Conservation (phyloP, 441 rosid genomes). For the Mallotus japonicus region DNA sequence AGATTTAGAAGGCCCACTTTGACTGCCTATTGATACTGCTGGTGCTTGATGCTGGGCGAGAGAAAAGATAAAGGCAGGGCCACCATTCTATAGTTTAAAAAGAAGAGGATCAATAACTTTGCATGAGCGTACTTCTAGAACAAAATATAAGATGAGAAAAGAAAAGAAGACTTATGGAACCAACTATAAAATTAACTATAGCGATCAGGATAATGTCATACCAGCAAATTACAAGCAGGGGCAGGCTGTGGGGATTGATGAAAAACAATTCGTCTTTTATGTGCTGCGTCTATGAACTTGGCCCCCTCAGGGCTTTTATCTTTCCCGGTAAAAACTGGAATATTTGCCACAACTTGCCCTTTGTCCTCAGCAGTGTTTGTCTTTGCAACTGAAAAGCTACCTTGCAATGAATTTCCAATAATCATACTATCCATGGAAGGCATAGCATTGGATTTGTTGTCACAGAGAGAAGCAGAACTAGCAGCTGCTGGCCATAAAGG, state of each 20-base stretch:
- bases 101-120: constrained; percentile 10
- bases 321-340: constrained; percentile 38
- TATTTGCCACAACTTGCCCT: constrained; percentile 35
- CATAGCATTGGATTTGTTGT: constrained; percentile 53
- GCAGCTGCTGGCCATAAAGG: constrained; percentile 74
- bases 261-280: constrained; percentile 59
- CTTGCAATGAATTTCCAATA: constrained; percentile 34
- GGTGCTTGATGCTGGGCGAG: constrained; percentile 71
- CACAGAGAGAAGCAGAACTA: constrained; percentile 59
- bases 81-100: constrained; percentile 52
- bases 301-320: constrained; percentile 48
- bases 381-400: constrained; percentile 45
- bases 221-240: constrained; percentile 62
- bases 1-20: constrained; percentile 33
- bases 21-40: constrained; percentile 30
- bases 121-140: background rate
- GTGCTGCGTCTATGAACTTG: constrained; percentile 41
- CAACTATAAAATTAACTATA: background rate
- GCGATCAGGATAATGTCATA: constrained; percentile 26
- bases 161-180: background rate
- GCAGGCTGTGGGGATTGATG: constrained; percentile 70
- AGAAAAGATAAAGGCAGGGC: constrained; percentile 71
- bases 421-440: constrained; percentile 47
- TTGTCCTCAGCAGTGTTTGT: constrained; percentile 38
- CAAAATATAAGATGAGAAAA: constrained; percentile 1